These are phyloP conservation scores for Zalaria sp. DNA, from an alignment of 2,329 filamentous ascomycete species.

Conservation along the genomic window DNA sequence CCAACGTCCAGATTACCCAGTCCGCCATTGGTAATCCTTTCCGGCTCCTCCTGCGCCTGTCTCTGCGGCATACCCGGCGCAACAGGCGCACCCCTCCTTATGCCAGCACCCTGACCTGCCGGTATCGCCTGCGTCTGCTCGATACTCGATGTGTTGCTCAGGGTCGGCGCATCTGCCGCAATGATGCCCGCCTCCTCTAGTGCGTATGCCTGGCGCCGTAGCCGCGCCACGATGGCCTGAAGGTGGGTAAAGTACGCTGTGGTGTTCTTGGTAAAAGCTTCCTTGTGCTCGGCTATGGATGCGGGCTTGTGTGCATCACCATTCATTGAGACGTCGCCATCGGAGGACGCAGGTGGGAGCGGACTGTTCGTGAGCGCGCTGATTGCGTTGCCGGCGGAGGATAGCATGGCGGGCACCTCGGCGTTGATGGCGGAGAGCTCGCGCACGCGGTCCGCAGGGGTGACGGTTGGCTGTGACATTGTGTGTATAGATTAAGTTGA, in stretches of 20 bases:
- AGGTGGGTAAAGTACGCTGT: conserved; percentile 56
- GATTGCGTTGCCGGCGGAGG: conserved; percentile 47
- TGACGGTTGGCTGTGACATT: conserved; percentile 29
- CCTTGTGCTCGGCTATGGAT: conserved; percentile 36
- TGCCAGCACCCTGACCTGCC: conserved; percentile 6
- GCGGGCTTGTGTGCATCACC: conserved; percentile 40
- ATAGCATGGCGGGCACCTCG: conserved; percentile 40
- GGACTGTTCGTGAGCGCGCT: conserved; percentile 44
- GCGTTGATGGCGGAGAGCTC: conserved; percentile 68
- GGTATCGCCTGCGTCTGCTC: background rate
- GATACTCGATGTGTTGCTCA: conserved; percentile 13
- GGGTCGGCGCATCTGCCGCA: conserved; percentile 25
- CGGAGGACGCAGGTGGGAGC: conserved; percentile 9
- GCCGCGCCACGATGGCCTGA: conserved; percentile 57
- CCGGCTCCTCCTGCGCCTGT: conserved; percentile 8
- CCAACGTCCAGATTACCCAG: conserved; percentile 60
- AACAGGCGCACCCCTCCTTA: conserved; percentile 1
- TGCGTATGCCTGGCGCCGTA: conserved; percentile 63
- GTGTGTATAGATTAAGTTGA: conserved; percentile 3
- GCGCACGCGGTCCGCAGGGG: conserved; percentile 61
- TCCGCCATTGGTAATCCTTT: conserved; percentile 28
- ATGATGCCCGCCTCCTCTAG: conserved; percentile 73
- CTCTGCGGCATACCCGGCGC: conserved; percentile 3
- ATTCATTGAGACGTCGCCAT: conserved; percentile 18
- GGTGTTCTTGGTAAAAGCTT: conserved; percentile 41